Evolutionary conservation across 345 rosid genomes (phyloP).

Genomic region (Hevea brasiliensis): DNA sequence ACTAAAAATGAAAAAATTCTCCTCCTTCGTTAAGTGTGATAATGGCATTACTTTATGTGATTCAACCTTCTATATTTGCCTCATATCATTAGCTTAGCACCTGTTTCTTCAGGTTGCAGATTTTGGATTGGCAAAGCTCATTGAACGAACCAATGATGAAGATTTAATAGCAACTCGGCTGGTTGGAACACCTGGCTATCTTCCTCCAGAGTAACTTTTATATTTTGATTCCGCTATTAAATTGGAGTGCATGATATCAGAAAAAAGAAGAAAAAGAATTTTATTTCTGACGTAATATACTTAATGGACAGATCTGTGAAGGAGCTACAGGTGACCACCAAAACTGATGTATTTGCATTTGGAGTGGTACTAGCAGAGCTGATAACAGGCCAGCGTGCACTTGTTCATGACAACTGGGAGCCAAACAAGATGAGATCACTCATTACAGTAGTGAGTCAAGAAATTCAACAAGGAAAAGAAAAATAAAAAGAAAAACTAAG

Average conservation of each 20-base stretch:
- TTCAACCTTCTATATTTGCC: background rate
- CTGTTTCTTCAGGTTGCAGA: slow-evolving; percentile 51
- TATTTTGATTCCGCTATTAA: background rate
- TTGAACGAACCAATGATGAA: slow-evolving; percentile 49
- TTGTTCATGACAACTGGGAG: slow-evolving; percentile 48
- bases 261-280: background rate
- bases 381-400: slow-evolving; percentile 60
- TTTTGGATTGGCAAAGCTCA: slow-evolving; percentile 68
- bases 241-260: background rate
- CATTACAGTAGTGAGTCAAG: slow-evolving; percentile 41
- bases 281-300: background rate
- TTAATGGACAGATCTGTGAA: slow-evolving; percentile 51
- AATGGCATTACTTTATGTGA: background rate
- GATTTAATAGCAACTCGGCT: slow-evolving; percentile 55
- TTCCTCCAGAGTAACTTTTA: slow-evolving; percentile 57
- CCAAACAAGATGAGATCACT: slow-evolving; percentile 50
- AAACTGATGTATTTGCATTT: slow-evolving; percentile 63
- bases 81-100: background rate
- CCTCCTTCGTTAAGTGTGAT: too few species aligned
- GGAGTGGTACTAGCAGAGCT: slow-evolving; percentile 72
- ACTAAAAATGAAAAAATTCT: too few species aligned
- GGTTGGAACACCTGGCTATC: slow-evolving; percentile 74
- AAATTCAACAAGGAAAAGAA: background rate
- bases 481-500: background rate
- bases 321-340: slow-evolving; percentile 65